Base-by-base conservation (phyloP, 1,284 basidiomycete species). In the Sanghuangporus baumii region DNA sequence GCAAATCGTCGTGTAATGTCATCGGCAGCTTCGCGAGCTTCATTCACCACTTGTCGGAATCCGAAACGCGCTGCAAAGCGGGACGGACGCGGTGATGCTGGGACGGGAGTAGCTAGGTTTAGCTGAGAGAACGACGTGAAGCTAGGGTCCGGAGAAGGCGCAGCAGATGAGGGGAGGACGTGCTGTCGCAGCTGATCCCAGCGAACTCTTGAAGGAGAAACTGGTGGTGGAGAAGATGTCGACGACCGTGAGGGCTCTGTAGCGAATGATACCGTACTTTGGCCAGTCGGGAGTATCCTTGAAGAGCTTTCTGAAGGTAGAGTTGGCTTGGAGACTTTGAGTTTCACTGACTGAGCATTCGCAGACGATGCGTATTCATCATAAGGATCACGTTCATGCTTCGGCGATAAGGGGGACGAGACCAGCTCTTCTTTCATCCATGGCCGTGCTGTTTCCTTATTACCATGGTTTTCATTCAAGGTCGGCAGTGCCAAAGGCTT, bases 41-140 rank as follows among this genome's bases (percentile, higher is more conserved):
- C 79, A 18, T 86, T 84, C 0, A 86, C 85, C 6, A 86, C 81
- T 34, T 87, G 82, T 37, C 81, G 77, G 67, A 87, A 84, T 0
- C 81, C 83, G 12, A 83, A 73, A 55, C 76, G 74, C 40, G 76
- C 77, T 5, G 79, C 79, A 55, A 87, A 76, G n/a, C 81, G 75
- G 56, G 83, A 84, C 6, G 77, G 76, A 64, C 82, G 84, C 2
- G 83, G 81, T 0, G 81, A 79, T 5, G 72, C 69, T 6, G 75
- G 71, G 2, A 68, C 6, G 68, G 62, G 69, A 73, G 55, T 66
- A 67, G 52, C 68, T 72, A 55, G 66, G 69, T 66, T 67, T 67
- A 51, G 56, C 68, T 66, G 59, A 59, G 57, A 65, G 71, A 68
- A 38, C 67, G 66, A 55, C 23, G 67, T 67, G 58, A 67, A 56